Evolutionary conservation across 176 grass and related monocot genomes (phyloP).

Genomic region (Avena sativa): DNA sequence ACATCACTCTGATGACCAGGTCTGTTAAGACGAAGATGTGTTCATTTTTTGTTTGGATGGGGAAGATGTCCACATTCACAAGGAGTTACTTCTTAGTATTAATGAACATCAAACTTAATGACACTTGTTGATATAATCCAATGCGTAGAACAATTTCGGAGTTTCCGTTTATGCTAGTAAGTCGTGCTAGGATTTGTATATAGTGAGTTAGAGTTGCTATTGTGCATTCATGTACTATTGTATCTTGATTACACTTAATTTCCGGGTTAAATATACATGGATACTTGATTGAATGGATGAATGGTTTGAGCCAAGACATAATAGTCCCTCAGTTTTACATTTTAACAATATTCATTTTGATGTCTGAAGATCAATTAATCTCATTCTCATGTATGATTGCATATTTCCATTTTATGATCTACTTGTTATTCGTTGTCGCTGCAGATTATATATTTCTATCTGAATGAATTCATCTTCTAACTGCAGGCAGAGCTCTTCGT

Average conservation of each 20-base stretch:
- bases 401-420: constrained; percentile 17
- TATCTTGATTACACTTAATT: constrained; percentile 17
- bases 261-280: constrained; percentile 7
- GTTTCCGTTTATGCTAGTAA: not conserved
- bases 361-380: constrained; percentile 19
- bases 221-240: not conserved
- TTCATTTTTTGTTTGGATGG: constrained; percentile 32
- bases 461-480: constrained; percentile 35
- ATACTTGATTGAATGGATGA: constrained; percentile 16
- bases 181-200: not conserved
- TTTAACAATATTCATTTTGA: not conserved
- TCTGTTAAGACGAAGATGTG: constrained; percentile 38
- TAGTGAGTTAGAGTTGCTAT: constrained; percentile 18
- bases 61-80: not conserved
- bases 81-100: constrained; percentile 6
- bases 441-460: constrained; percentile 29
- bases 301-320: constrained; percentile 20
- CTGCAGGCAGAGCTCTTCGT: constrained; percentile 91
- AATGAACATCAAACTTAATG: not conserved
- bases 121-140: not conserved
- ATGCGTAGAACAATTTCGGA: not conserved
- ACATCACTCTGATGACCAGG: constrained; percentile 98
- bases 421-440: not conserved
- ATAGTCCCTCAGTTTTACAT: not conserved
- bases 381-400: constrained; percentile 24